Conservation (phyloP, 345 rosid genomes). For the Lumnitzera racemosa region DNA sequence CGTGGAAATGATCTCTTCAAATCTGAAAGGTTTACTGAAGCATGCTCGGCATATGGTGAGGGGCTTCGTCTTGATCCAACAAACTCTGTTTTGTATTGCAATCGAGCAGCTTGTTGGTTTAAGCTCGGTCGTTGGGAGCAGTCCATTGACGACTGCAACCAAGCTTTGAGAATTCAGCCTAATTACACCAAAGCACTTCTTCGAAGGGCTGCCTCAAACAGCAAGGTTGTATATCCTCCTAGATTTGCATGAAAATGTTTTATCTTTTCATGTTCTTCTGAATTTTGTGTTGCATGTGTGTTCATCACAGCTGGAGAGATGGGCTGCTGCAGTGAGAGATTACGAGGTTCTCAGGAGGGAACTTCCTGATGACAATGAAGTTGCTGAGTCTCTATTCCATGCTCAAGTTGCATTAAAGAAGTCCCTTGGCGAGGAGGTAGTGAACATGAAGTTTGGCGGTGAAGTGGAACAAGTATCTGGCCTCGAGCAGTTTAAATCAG, state of each 20-base stretch:
- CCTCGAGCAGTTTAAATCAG: constrained; percentile 74
- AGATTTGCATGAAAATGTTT: background rate
- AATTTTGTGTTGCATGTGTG: constrained; percentile 6
- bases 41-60: constrained; percentile 82
- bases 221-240: constrained; percentile 39
- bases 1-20: constrained; percentile 92
- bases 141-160: constrained; percentile 75
- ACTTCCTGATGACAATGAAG: constrained; percentile 69
- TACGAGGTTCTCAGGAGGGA: constrained; percentile 77
- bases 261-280: background rate
- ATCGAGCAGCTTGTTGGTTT: constrained; percentile 92
- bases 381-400: constrained; percentile 86
- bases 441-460: constrained; percentile 92
- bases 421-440: constrained; percentile 84
- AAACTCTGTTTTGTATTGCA: constrained; percentile 68
- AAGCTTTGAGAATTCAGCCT: constrained; percentile 63
- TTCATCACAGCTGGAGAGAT: constrained; percentile 62
- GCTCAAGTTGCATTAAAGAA: constrained; percentile 90
- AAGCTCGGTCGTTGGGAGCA: constrained; percentile 80
- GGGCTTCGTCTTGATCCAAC: constrained; percentile 81
- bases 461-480: constrained; percentile 78
- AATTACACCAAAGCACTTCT: constrained; percentile 74
- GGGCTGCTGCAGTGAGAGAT: constrained; percentile 87
- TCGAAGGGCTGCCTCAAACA: constrained; percentile 78
- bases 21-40: constrained; percentile 95